Conservation (phyloP, 2,329 filamentous ascomycete genomes). For the Ophiocordyceps camponoti-saundersi region DNA sequence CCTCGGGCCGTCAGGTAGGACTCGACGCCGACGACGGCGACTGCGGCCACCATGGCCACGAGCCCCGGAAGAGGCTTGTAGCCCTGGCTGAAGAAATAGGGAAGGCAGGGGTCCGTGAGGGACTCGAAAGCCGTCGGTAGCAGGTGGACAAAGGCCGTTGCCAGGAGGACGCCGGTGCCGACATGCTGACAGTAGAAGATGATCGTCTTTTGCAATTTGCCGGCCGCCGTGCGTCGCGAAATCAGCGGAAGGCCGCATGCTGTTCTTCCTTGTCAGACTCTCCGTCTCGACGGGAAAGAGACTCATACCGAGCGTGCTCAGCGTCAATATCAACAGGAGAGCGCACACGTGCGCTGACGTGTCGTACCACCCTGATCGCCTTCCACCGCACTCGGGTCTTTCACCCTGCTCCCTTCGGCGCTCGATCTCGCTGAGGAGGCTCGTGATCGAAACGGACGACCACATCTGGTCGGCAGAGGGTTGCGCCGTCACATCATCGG, state of each 20-base stretch:
- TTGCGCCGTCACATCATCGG: constrained; percentile 3
- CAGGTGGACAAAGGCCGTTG: constrained; percentile 70
- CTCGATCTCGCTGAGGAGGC: constrained; percentile 34
- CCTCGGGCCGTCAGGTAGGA: constrained; percentile 69
- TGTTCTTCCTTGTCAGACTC: constrained; percentile 9
- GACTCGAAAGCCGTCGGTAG: constrained; percentile 51
- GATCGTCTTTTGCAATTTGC: constrained; percentile 39
- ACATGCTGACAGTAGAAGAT: constrained; percentile 58
- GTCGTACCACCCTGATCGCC: constrained; percentile 41
- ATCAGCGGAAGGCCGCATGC: constrained; percentile 52
- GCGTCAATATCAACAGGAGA: constrained; percentile 43
- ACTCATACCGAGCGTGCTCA: constrained; percentile 37
- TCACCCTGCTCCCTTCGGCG: constrained; percentile 24
- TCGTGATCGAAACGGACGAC: constrained; percentile 33
- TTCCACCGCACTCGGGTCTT: constrained; percentile 35
- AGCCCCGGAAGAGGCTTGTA: constrained; percentile 69
- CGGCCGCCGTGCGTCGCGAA: constrained; percentile 38
- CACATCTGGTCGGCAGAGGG: constrained; percentile 14
- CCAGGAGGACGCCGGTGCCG: constrained; percentile 71
- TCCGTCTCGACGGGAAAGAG: background rate
- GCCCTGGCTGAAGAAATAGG: constrained; percentile 60
- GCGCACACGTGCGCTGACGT: constrained; percentile 51
- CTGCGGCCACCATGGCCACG: constrained; percentile 66
- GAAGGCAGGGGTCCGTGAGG: constrained; percentile 54
- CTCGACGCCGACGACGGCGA: constrained; percentile 71